Conservation (phyloP, 176 grass and related monocot genomes). For the Oryza glaberrima region DNA sequence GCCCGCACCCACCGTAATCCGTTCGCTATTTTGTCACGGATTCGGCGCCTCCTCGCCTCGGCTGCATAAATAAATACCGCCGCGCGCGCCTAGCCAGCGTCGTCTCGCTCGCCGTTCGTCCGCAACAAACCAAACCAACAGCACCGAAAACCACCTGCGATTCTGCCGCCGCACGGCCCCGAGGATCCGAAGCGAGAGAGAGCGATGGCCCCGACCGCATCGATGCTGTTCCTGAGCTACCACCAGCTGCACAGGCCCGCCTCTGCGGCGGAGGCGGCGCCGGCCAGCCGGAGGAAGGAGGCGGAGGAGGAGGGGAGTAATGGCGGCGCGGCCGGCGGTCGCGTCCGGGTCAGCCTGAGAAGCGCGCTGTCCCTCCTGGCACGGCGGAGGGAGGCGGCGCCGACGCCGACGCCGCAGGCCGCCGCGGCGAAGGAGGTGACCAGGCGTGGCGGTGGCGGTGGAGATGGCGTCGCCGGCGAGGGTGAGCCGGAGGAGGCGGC, state of each 20-base stretch:
- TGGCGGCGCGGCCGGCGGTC: neutral
- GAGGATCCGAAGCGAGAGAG: neutral
- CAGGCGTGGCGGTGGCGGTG: neutral
- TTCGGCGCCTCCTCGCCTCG: neutral
- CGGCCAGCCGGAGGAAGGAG: neutral
- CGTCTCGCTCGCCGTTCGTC: neutral
- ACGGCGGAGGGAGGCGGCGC: neutral
- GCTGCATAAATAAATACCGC: slow-evolving; percentile 25
- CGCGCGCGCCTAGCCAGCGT: neutral
- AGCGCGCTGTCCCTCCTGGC: neutral
- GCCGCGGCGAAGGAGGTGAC: neutral
- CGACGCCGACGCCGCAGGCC: neutral
- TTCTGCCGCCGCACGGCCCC: neutral
- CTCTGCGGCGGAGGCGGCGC: neutral
- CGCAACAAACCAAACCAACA: neutral
- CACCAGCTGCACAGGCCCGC: slow-evolving; percentile 51
- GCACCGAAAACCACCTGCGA: neutral
- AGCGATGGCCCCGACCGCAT: slow-evolving; percentile 76
- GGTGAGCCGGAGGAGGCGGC: neutral
- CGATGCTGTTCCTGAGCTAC: slow-evolving; percentile 87
- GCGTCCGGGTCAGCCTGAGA: slow-evolving; percentile 27
- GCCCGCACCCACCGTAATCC: neutral
- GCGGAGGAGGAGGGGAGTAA: neutral
- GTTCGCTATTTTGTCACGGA: neutral
- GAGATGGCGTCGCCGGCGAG: neutral